phyloP scores from a whole-genome alignment of 2,329 filamentous ascomycete species.

The Paecilomyces fulvus region DNA sequence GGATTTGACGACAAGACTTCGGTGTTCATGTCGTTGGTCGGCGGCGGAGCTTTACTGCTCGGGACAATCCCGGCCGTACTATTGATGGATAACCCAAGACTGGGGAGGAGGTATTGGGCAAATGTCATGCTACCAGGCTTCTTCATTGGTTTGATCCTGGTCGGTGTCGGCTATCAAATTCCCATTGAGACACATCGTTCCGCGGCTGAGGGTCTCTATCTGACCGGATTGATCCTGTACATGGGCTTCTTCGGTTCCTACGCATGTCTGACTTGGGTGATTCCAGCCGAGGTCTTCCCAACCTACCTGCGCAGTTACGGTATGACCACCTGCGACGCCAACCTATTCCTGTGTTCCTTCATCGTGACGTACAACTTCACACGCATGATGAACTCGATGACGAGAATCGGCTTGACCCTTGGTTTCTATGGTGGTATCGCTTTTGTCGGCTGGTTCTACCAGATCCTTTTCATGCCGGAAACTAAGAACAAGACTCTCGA shows the following conservation, averaged over 20 bases:
- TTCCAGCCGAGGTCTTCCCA: constrained; percentile 62
- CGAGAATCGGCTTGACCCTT: constrained; percentile 54
- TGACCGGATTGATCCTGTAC: constrained; percentile 53
- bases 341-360: constrained; percentile 63
- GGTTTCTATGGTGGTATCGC: constrained; percentile 71
- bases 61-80: constrained; percentile 61
- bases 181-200: constrained; percentile 37
- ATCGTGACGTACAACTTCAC: constrained; percentile 70
- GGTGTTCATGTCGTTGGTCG: constrained; percentile 69
- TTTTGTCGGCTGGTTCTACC: constrained; percentile 61
- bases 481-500: constrained; percentile 63
- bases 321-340: constrained; percentile 61
- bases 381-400: constrained; percentile 61
- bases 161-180: constrained; percentile 57
- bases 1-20: constrained; percentile 55
- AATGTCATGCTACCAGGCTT: constrained; percentile 64
- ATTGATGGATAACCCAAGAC: constrained; percentile 57
- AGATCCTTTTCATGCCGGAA: constrained; percentile 68
- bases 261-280: constrained; percentile 56
- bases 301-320: constrained; percentile 65
- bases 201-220: constrained; percentile 52
- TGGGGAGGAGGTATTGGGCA: constrained; percentile 66
- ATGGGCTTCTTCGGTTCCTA: constrained; percentile 62
- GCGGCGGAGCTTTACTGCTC: constrained; percentile 57
- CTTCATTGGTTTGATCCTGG: constrained; percentile 59